These are phyloP conservation scores for Talaromyces albobiverticillius DNA, from an alignment of 2,329 filamentous ascomycete species.

Conservation along the genomic window DNA sequence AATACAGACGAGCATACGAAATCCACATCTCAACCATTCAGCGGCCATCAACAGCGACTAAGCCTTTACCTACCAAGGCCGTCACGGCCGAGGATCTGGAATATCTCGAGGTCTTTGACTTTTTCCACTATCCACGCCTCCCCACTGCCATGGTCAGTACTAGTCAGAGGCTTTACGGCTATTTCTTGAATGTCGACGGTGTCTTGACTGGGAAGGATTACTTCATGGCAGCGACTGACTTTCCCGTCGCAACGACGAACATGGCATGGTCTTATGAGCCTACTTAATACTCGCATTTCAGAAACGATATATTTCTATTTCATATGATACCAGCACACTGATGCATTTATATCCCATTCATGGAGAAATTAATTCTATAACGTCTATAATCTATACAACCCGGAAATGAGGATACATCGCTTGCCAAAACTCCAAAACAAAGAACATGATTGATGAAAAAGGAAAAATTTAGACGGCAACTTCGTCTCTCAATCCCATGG, in stretches of 20 bases:
- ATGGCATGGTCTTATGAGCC: slow-evolving; percentile 1
- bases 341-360: neutral
- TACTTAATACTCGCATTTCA: neutral
- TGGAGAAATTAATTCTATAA: no score
- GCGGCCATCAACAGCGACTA: neutral
- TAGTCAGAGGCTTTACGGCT: neutral
- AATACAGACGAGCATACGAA: slow-evolving; percentile 5
- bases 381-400: slow-evolving; percentile 6
- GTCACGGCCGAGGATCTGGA: slow-evolving; percentile 67
- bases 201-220: neutral
- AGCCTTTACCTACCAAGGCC: neutral
- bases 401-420: neutral
- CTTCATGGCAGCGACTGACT: neutral
- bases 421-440: neutral
- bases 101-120: slow-evolving; percentile 89
- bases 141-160: slow-evolving; percentile 32
- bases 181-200: slow-evolving; percentile 5
- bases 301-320: no score
- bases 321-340: neutral
- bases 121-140: slow-evolving; percentile 87
- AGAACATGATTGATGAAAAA: neutral
- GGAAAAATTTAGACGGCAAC: neutral
- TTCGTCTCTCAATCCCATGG: slow-evolving; percentile 50
- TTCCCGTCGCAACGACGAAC: neutral
- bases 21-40: slow-evolving; percentile 5